Conservation (phyloP, 345 rosid genomes). For the Abelmoschus esculentus region DNA sequence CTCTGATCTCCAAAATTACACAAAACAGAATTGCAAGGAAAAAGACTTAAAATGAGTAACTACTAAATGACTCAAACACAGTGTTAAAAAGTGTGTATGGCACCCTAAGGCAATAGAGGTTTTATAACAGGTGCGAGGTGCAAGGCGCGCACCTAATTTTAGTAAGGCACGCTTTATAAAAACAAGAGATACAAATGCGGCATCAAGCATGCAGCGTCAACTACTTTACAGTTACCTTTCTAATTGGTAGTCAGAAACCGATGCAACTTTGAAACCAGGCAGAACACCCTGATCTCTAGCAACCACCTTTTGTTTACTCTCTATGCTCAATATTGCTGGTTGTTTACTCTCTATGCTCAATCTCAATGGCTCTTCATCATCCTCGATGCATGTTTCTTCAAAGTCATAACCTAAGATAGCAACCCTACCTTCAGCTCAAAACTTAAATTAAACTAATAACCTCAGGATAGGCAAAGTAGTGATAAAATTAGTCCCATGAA, state of each 20-base stretch:
- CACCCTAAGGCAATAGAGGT: too few species aligned
- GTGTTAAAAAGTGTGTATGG: too few species aligned
- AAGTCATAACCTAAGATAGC: slow-evolving; percentile 55
- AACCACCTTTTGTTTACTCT: slow-evolving; percentile 44
- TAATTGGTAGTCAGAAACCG: slow-evolving; percentile 50
- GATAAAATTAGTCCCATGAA: neutral
- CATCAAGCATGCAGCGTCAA: neutral
- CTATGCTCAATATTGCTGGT: slow-evolving; percentile 41
- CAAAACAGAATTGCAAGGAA: neutral
- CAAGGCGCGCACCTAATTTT: too few species aligned
- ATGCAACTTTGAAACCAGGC: slow-evolving; percentile 67
- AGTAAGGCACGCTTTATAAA: too few species aligned
- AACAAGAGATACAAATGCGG: neutral
- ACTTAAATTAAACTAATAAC: neutral
- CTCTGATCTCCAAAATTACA: neutral
- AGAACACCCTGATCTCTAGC: slow-evolving; percentile 57
- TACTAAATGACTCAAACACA: neutral
- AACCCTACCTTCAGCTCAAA: slow-evolving; percentile 10
- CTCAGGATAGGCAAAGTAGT: neutral
- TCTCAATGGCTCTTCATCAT: slow-evolving; percentile 64
- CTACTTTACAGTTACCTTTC: slow-evolving; percentile 53
- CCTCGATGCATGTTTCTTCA: slow-evolving; percentile 56
- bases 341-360: slow-evolving; percentile 38
- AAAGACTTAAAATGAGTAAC: neutral
- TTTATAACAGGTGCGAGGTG: too few species aligned